A percentile compares a stretch with the other conserved stretches of the same genome.
Conservation (phyloP, 116 monocot species). For the Phalaenopsis hybrid region DNA sequence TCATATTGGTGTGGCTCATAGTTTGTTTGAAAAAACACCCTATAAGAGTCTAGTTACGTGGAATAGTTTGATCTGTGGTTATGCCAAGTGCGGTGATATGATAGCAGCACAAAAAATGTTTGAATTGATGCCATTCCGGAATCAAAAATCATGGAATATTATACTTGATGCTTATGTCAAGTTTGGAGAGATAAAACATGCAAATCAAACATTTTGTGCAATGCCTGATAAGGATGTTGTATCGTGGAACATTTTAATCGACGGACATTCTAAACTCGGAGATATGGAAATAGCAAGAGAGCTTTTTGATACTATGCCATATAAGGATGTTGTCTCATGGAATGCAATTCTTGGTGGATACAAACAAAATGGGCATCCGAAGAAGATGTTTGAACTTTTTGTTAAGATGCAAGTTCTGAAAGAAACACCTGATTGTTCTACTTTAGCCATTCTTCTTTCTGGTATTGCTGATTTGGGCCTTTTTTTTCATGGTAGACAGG, state of each 20-base stretch:
- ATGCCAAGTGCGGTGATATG: slow-evolving; percentile 24
- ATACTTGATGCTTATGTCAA: slow-evolving; percentile 50
- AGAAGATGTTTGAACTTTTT: slow-evolving; percentile 32
- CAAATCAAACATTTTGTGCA: slow-evolving; percentile 21
- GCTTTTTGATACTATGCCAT: slow-evolving; percentile 48
- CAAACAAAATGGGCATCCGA: slow-evolving; percentile 23
- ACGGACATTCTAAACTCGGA: slow-evolving; percentile 32
- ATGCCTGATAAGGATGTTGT: slow-evolving; percentile 41
- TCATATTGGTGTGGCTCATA: slow-evolving; percentile 34
- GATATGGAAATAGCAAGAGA: slow-evolving; percentile 24
- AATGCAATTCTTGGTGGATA: slow-evolving; percentile 47
- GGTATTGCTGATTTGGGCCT: slow-evolving; percentile 37
- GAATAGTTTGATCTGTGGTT: slow-evolving; percentile 50
- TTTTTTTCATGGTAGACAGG: slow-evolving; percentile 14
- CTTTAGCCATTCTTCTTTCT: slow-evolving; percentile 37
- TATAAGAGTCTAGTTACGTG: slow-evolving; percentile 36
- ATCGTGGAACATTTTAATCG: slow-evolving; percentile 54
- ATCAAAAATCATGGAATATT: slow-evolving; percentile 40
- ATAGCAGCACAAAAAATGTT: slow-evolving; percentile 31
- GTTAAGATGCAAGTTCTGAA: slow-evolving; percentile 23
- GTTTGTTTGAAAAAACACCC: slow-evolving; percentile 50
- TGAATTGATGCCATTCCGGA: slow-evolving; percentile 35
- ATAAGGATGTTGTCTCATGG: slow-evolving; percentile 44
- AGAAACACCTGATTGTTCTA: slow-evolving; percentile 31
- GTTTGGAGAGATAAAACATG: slow-evolving; percentile 26